A percentile compares a stretch with the other conserved stretches of the same genome.
Conservation (phyloP, 768 basidiomycete genomes). For the Rubroboletus satanas region DNA sequence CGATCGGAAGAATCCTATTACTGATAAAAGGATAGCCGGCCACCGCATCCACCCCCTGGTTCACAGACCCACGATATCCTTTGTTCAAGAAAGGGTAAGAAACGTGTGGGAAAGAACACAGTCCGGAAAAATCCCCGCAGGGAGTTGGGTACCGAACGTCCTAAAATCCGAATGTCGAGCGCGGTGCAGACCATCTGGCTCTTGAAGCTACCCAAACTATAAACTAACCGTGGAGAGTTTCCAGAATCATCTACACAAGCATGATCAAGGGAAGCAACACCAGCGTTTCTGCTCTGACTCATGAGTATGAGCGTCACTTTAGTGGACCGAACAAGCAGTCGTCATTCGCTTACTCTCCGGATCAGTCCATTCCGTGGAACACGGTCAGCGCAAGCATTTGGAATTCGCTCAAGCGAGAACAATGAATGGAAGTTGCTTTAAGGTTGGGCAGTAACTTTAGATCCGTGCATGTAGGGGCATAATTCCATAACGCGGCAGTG, state of each 20-base stretch:
- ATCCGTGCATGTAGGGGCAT: not conserved
- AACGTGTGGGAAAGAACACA: not conserved
- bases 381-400: not conserved
- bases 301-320: not conserved
- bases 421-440: not conserved
- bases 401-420: not conserved
- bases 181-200: not conserved
- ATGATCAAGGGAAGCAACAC: no score
- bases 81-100: slow-evolving; percentile 1
- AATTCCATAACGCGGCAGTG: not conserved
- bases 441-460: not conserved
- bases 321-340: not conserved
- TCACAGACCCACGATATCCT: not conserved
- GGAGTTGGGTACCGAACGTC: not conserved
- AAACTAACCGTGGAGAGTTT: no score
- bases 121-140: not conserved
- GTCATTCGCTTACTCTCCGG: not conserved
- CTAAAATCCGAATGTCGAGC: not conserved
- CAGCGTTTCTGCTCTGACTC: not conserved
- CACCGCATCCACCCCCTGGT: not conserved
- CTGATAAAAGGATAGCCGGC: no score
- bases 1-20: not conserved
- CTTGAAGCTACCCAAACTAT: not conserved
- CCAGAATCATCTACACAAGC: not conserved
- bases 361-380: not conserved